These are phyloP conservation scores for Termitomyces sp. DNA, from an alignment of 768 basidiomycete species.

Conservation along the genomic window DNA sequence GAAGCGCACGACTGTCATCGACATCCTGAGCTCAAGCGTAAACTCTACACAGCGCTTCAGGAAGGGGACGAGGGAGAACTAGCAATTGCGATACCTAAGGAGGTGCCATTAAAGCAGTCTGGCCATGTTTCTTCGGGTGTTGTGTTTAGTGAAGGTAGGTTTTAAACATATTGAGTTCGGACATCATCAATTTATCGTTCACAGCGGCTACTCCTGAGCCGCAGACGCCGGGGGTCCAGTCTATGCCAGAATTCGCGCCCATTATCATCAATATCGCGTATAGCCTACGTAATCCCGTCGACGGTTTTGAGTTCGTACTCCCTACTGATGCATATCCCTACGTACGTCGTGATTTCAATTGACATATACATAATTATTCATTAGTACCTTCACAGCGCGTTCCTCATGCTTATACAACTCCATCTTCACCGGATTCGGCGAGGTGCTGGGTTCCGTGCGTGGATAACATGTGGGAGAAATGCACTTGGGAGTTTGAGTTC, in stretches of 20 bases:
- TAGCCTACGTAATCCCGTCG: conserved; percentile 74
- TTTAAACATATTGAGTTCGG: neutral
- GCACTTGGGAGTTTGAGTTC: conserved; percentile 98
- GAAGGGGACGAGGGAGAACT: conserved; percentile 95
- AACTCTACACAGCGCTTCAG: conserved; percentile 83
- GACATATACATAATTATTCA: neutral
- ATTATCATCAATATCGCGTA: conserved; percentile 76
- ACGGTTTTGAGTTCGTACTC: conserved; percentile 81
- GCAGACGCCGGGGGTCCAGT: conserved; percentile 48
- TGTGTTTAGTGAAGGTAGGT: conserved; percentile 55
- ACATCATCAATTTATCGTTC: neutral
- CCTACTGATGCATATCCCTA: conserved; percentile 82
- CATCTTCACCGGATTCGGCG: conserved; percentile 86
- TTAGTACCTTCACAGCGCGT: conserved; percentile 55
- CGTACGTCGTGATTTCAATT: conserved; percentile 41
- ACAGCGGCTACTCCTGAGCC: conserved; percentile 81
- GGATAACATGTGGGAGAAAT: conserved; percentile 92
- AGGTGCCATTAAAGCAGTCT: conserved; percentile 61
- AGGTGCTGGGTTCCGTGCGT: conserved; percentile 98
- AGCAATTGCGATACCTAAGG: conserved; percentile 79
- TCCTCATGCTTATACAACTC: conserved; percentile 89
- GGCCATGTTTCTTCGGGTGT: conserved; percentile 38
- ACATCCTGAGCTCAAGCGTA: conserved; percentile 91
- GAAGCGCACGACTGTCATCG: conserved; percentile 76
- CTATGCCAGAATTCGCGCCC: conserved; percentile 64